These are phyloP conservation scores for Fusarium coicis DNA, from an alignment of 2,329 filamentous ascomycete genomes.

Conservation along the genomic window DNA sequence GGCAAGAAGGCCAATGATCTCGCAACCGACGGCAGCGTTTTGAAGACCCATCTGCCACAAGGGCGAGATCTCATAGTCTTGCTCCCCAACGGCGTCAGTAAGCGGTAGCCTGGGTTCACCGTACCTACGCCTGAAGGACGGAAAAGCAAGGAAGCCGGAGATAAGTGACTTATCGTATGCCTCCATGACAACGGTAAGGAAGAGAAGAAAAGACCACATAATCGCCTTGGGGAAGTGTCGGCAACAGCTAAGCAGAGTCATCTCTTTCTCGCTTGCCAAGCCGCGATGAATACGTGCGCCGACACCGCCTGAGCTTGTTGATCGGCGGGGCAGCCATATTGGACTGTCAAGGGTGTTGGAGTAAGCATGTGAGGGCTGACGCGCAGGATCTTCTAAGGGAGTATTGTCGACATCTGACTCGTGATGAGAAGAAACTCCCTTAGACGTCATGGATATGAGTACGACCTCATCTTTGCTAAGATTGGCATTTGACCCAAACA, in stretches of 20 bases:
- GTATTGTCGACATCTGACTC: no score
- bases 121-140: conserved; percentile 31
- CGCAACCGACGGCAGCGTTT: neutral
- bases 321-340: conserved; percentile 10
- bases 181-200: conserved; percentile 30
- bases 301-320: conserved; percentile 10
- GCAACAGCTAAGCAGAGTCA: conserved; percentile 13
- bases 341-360: neutral
- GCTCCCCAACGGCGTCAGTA: neutral
- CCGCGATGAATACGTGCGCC: conserved; percentile 3
- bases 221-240: conserved; percentile 26
- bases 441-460: neutral
- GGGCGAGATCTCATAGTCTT: neutral
- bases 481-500: neutral
- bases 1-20: conserved; percentile 51
- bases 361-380: neutral
- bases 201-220: conserved; percentile 23
- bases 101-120: conserved; percentile 20
- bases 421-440: neutral
- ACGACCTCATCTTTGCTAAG: neutral
- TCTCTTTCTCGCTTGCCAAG: conserved; percentile 14
- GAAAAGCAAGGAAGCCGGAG: conserved; percentile 10
- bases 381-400: neutral
- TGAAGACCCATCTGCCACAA: neutral
- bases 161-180: conserved; percentile 15